Conservation (phyloP, 148 eudicot genomes). For the Rhododendron henanense region DNA sequence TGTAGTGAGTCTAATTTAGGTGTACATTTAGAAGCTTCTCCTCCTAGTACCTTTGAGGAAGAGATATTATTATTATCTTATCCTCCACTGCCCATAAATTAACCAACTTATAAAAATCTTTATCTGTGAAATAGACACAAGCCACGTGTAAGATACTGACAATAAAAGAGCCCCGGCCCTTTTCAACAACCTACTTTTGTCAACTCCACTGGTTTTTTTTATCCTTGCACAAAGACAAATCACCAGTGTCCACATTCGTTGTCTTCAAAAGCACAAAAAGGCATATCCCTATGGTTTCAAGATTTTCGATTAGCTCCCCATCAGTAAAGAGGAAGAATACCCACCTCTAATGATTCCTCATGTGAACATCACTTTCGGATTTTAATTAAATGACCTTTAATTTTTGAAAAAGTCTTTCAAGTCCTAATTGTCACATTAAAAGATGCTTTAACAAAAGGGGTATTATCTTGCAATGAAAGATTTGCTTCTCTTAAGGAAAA, state of each 20-base stretch:
- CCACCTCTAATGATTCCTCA: background rate
- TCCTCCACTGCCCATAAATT: background rate
- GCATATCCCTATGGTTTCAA: background rate
- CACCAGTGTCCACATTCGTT: background rate
- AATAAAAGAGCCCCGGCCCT: constrained; percentile 2
- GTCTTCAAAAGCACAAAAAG: background rate
- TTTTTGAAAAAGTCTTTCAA: background rate
- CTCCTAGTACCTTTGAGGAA: background rate
- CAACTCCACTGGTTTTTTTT: background rate
- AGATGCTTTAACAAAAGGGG: background rate
- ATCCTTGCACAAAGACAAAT: background rate
- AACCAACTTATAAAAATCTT: background rate
- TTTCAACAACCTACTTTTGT: constrained; percentile 4
- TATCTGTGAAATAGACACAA: background rate
- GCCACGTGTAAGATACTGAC: constrained; percentile 11
- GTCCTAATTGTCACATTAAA: background rate
- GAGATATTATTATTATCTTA: background rate
- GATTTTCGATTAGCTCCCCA: background rate
- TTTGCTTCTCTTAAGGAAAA: background rate
- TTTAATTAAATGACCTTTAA: background rate
- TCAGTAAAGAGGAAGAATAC: background rate
- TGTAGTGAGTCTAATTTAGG: background rate
- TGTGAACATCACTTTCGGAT: background rate
- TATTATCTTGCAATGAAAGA: background rate
- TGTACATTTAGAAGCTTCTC: background rate